These are phyloP conservation scores for Spongiforma sp. DNA, from an alignment of 1,284 basidiomycete genomes.

Conservation along the genomic window DNA sequence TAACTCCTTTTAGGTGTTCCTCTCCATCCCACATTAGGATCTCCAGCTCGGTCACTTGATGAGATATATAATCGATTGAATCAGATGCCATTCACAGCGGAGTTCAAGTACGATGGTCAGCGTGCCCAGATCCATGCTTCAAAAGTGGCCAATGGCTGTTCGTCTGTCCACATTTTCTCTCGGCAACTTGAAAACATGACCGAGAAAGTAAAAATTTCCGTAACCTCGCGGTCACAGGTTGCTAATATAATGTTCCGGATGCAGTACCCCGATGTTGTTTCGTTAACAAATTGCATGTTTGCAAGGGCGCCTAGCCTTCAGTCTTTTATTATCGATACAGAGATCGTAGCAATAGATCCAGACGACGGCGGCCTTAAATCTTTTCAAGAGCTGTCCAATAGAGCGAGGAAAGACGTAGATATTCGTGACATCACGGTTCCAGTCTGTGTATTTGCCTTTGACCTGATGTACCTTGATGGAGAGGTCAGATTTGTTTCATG, in stretches of 20 bases:
- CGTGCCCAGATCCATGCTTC: slow-evolving; percentile 83
- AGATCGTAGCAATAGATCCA: slow-evolving; percentile 82
- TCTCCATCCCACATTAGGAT: slow-evolving; percentile 76
- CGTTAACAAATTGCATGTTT: slow-evolving; percentile 58
- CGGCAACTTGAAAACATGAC: slow-evolving; percentile 95
- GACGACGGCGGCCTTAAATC: slow-evolving; percentile 70
- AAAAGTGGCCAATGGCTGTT: slow-evolving; percentile 46
- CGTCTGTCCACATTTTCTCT: slow-evolving; percentile 79
- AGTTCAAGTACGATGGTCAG: slow-evolving; percentile 90
- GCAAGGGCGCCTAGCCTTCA: slow-evolving; percentile 47
- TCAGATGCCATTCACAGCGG: slow-evolving; percentile 73
- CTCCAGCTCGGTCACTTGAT: slow-evolving; percentile 83
- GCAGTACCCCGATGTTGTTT: slow-evolving; percentile 88
- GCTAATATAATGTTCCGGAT: slow-evolving; percentile 26
- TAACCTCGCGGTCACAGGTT: slow-evolving; percentile 8
- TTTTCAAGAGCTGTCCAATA: slow-evolving; percentile 87
- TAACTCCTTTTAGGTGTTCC: slow-evolving; percentile 59
- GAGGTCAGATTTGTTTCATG: slow-evolving; percentile 48
- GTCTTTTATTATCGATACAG: slow-evolving; percentile 86
- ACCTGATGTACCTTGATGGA: slow-evolving; percentile 89
- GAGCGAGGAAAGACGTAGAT: slow-evolving; percentile 87
- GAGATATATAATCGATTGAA: slow-evolving; percentile 82
- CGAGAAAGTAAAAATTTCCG: slow-evolving; percentile 59
- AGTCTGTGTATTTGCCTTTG: slow-evolving; percentile 90
- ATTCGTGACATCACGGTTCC: slow-evolving; percentile 80